Base-by-base conservation (phyloP, 306 rosid genomes). In the Mimosa bimucronata region DNA sequence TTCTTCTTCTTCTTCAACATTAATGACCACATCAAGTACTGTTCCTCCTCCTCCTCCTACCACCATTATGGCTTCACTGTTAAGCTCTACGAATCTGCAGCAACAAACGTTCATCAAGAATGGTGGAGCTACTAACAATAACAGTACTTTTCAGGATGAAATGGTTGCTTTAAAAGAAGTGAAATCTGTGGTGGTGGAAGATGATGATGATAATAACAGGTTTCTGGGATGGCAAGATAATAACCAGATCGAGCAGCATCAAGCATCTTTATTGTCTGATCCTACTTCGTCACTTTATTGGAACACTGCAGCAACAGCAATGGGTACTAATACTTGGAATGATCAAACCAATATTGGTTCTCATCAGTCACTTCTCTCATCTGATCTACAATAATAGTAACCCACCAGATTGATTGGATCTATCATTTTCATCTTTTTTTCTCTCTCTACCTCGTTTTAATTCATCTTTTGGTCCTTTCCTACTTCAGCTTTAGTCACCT, bases 321-420 rank as follows among this genome's bases (percentile, higher is more conserved):
- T 85, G 83, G 67, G 80, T 26, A 74, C 86, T 86, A 72, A 45
- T 45, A 13, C 85, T 88, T 95, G 98, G 98, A 89, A 79, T 75
- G 97, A 92, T 82, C 97, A 89, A 21, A 71, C 87, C 7, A 83
- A 76, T 76, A 81, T 88, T 58, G 93, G 93, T 55, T 86, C 52
- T 94, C 97, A 45, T 94, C 97, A 52, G 86, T 92, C 66, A 73
- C 95, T 85, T 92, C 97, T 28, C 67, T 61, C 38, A 61, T 80
- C 91, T 92, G 81, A 91, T 94, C 94, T 94, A 94, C 92, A 34
- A 77, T 34, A 64, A 34, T 29, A 73, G 8, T 34, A 34, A 31
- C 34, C 46, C 41, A 73, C 18, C 2, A 45, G 46, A 83, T 26
- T 1, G 53, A 86, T 60, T 16, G 3, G 83, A 74, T 85, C 73